phyloP scores from a whole-genome alignment of 345 rosid species.

The Sapria himalayana region DNA sequence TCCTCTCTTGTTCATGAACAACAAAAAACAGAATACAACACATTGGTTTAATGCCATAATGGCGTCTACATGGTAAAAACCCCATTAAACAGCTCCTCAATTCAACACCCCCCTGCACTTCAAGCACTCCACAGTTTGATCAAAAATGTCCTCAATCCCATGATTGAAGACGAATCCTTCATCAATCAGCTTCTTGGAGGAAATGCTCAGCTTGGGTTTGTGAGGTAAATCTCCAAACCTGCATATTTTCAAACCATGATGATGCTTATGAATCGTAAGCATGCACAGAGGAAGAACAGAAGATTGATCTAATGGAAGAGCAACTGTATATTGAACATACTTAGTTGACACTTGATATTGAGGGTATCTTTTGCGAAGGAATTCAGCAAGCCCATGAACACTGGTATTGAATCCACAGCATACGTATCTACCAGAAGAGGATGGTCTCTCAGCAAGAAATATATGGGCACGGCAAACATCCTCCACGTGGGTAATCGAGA shows the following conservation, averaged over 20 bases:
- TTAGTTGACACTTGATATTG: conserved; percentile 38
- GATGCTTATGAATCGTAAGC: not conserved
- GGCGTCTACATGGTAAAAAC: too few relatives aligned
- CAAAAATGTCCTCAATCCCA: conserved; percentile 8
- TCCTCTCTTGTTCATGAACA: too few relatives aligned
- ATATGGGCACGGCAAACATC: conserved; percentile 70
- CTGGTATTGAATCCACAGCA: conserved; percentile 49
- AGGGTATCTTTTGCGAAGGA: conserved; percentile 47
- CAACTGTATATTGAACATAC: conserved; percentile 18
- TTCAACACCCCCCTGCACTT: conserved; percentile 29
- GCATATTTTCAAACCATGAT: conserved; percentile 5
- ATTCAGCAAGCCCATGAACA: conserved; percentile 37
- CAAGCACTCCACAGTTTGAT: conserved; percentile 16
- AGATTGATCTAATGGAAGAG: not conserved
- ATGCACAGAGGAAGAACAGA: not conserved
- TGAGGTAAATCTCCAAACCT: conserved; percentile 56
- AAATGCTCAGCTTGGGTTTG: conserved; percentile 28
- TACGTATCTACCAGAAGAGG: conserved; percentile 63
- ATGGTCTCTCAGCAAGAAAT: conserved; percentile 61
- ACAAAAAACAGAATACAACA: too few relatives aligned
- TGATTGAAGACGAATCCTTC: conserved; percentile 24
- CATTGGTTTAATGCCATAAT: too few relatives aligned
- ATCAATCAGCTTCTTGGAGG: conserved; percentile 25
- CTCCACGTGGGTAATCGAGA: conserved; percentile 56
- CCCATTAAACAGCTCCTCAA: too few relatives aligned